Conservation (phyloP, 2,329 filamentous ascomycete species). For the Ceratocystis ficicola region DNA sequence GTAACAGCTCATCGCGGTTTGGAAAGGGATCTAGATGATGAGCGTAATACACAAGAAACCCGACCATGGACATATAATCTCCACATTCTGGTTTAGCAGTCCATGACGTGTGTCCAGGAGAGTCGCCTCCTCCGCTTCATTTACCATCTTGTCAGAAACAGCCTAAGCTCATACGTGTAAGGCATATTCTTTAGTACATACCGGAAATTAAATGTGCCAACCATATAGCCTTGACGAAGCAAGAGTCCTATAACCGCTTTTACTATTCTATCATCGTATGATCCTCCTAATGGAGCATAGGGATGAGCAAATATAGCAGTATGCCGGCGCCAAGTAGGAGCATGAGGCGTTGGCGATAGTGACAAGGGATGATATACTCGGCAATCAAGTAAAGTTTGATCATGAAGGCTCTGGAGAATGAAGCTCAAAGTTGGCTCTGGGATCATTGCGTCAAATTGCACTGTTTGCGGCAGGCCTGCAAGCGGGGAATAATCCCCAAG, state of each 20-base stretch:
- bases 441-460: slow-evolving; percentile 6
- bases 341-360: slow-evolving; percentile 28
- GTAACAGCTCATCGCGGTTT: slow-evolving; percentile 15
- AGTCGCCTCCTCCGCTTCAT: slow-evolving; percentile 60
- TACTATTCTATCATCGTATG: slow-evolving; percentile 71
- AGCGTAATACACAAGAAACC: slow-evolving; percentile 65
- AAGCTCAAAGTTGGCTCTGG: slow-evolving; percentile 22
- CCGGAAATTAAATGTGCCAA: slow-evolving; percentile 89
- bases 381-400: slow-evolving; percentile 63
- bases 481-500: neutral
- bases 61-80: slow-evolving; percentile 75
- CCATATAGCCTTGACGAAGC: slow-evolving; percentile 57
- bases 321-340: slow-evolving; percentile 36
- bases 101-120: slow-evolving; percentile 75
- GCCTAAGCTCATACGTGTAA: slow-evolving; percentile 3
- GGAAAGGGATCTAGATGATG: slow-evolving; percentile 40
- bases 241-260: slow-evolving; percentile 51
- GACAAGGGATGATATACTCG: slow-evolving; percentile 63
- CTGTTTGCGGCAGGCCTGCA: neutral
- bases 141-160: neutral
- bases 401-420: slow-evolving; percentile 69
- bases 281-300: slow-evolving; percentile 77
- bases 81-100: slow-evolving; percentile 65
- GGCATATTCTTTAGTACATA: neutral
- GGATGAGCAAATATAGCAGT: slow-evolving; percentile 70